Conservation (phyloP, 1,139 yeast genomes). For the Blastobotrys serpentis region DNA sequence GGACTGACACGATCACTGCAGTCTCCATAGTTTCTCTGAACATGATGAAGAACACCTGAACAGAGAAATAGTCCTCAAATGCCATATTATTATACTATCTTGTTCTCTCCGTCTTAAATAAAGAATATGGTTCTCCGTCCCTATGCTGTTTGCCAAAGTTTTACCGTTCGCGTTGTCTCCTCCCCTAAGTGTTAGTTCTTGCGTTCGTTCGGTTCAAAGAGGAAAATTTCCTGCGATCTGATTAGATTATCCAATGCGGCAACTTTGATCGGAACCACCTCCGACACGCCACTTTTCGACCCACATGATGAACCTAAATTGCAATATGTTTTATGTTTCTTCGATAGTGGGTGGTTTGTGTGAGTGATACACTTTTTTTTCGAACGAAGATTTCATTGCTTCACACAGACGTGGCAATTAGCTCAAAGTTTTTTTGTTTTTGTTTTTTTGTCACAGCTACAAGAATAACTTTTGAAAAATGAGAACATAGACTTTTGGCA, state of each 20-base stretch:
- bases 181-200: background rate
- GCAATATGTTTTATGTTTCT: no score
- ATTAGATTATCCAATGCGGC: slow-evolving; percentile 1
- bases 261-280: background rate
- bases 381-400: no score
- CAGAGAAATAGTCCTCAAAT: slow-evolving; percentile 57
- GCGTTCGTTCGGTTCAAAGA: background rate
- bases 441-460: slow-evolving; percentile 1
- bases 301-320: background rate
- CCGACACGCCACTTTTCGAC: background rate
- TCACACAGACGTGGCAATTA: no score
- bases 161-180: no score
- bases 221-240: slow-evolving; percentile 1
- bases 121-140: no score
- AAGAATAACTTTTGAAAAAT: background rate
- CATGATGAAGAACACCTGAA: slow-evolving; percentile 83
- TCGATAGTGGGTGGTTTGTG: no score
- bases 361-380: no score
- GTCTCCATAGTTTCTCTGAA: slow-evolving; percentile 86
- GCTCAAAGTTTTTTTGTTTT: no score
- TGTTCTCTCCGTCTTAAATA: no score
- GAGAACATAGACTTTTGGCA: no score
- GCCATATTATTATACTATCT: slow-evolving; percentile 41
- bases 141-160: no score
- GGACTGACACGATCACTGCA: slow-evolving; percentile 80